Evolutionary conservation across 2,329 filamentous ascomycete species (phyloP).

Genomic region (Cladosporium sp.): DNA sequence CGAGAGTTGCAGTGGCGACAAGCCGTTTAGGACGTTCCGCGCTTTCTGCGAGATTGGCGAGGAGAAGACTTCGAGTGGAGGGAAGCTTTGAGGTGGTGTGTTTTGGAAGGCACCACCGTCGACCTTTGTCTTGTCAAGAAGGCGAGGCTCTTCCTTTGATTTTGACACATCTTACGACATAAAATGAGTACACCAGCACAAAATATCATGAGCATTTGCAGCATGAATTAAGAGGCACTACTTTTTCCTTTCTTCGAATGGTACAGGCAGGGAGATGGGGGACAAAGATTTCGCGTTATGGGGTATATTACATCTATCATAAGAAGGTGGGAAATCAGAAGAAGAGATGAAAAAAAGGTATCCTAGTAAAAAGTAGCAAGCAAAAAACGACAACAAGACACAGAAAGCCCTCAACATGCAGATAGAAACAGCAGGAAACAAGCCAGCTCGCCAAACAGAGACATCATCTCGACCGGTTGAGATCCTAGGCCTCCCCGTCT

Average conservation of each 20-base stretch:
- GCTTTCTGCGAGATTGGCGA: conserved; percentile 84
- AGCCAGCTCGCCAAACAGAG: not conserved
- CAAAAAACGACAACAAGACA: not conserved
- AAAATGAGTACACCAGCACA: not conserved
- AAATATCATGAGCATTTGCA: not conserved
- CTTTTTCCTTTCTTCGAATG: not conserved
- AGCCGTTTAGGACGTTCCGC: conserved; percentile 84
- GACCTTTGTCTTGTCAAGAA: not conserved
- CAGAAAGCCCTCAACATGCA: not conserved
- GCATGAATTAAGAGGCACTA: not conserved
- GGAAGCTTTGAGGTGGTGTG: not conserved
- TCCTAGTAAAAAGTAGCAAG: conserved; percentile 10
- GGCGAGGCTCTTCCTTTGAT: not conserved
- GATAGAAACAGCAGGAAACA: not conserved
- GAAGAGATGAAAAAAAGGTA: conserved; percentile 1
- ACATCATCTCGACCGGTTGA: not conserved
- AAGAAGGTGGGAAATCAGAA: not conserved
- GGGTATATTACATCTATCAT: conserved; percentile 19
- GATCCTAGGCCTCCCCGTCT: not conserved
- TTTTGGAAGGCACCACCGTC: not conserved
- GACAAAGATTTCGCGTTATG: conserved; percentile 9
- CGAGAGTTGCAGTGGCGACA: conserved; percentile 61
- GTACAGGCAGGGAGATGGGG: not conserved
- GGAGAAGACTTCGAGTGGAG: conserved; percentile 31
- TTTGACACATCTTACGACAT: not conserved